Evolutionary conservation across 208 protist species (phyloP), one percentile per base, ranked within the genome.

Genomic region (Trypanosoma rangeli): DNA sequence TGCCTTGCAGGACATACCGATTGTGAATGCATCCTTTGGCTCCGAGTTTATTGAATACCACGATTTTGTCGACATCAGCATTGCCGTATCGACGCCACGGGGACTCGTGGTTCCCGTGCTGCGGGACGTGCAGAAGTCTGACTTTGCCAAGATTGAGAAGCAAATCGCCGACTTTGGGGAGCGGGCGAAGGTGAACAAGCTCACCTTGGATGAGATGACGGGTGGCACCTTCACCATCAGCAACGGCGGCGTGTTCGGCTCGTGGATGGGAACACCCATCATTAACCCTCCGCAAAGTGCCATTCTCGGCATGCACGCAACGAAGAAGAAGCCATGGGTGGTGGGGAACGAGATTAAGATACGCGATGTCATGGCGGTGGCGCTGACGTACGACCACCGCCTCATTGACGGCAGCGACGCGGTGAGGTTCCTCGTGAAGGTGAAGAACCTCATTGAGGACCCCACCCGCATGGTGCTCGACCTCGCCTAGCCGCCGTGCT

Each of bases 151-250:
- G 46, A 97, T 99, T 63, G 98, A 99, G 80, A 90, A 93, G 57
- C 79, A 83, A 49, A 98, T 99, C 74, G 89, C 82, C 59, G 84
- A 95, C 58, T 97, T 97, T 74, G 97, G 88, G 49, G 83, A 76
- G 12, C 95, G 97, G 54, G 97, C 94, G 22, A 87, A 84, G 66
- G 88, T 94, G 58, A 94, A 97, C 61, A 89, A 94, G 64, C 86
- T 99, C 26, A 95, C 97, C 13, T 89, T 99, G 65, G 94, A 97
- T 35, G 98, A 99, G 74, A 99, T 99, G 96, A 93, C 91, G 3
- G 98, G 98, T 66, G 98, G 98, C 54, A 99, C 99, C 29, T 99
- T 99, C 86, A 99, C 98, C 46, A 99, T 99, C 76, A 99, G 96
- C 39, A 99, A 99, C 84, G 98, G 98, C 64, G 98, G 99, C 55